Evolutionary conservation across 768 basidiomycete species (phyloP).

Genomic region (Leucogyrophana mollusca): DNA sequence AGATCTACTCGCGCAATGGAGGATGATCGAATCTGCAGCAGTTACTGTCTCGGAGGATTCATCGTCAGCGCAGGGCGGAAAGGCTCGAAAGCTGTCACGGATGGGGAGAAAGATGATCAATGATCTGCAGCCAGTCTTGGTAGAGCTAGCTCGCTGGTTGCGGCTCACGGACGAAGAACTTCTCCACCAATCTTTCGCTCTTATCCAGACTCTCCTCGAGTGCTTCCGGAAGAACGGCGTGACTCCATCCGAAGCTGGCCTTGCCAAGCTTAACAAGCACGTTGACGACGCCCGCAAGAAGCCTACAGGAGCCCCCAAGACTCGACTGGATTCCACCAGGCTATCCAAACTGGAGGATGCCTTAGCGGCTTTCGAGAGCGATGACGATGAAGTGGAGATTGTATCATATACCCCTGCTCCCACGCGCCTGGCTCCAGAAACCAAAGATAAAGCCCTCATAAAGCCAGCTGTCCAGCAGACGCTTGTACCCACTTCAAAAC

Average conservation of each 20-base stretch:
- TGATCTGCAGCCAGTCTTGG: slow-evolving; percentile 75
- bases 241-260: slow-evolving; percentile 50
- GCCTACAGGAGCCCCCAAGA: slow-evolving; percentile 44
- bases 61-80: slow-evolving; percentile 20
- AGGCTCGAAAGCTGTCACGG: slow-evolving; percentile 49
- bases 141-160: slow-evolving; percentile 82
- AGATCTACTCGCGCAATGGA: slow-evolving; percentile 80
- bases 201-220: slow-evolving; percentile 76
- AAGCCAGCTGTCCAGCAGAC: slow-evolving; percentile 24
- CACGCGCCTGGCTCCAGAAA: slow-evolving; percentile 11
- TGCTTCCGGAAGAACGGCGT: slow-evolving; percentile 68
- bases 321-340: slow-evolving; percentile 52
- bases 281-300: slow-evolving; percentile 58
- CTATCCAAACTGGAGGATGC: slow-evolving; percentile 66
- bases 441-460: slow-evolving; percentile 5
- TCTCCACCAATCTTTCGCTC: slow-evolving; percentile 82
- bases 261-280: slow-evolving; percentile 68
- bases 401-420: slow-evolving; percentile 35
- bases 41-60: slow-evolving; percentile 20
- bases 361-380: slow-evolving; percentile 64
- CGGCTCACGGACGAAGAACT: slow-evolving; percentile 91
- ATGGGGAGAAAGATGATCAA: slow-evolving; percentile 74
- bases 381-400: slow-evolving; percentile 58
- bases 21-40: slow-evolving; percentile 70
- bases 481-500: slow-evolving; percentile 8